Percentiles rank a stretch among this genome's conserved stretches.
These are phyloP conservation scores for Syncephalis plumigaleata DNA, from an alignment of 371 early-diverging fungal genomes.

Conservation along the genomic window DNA sequence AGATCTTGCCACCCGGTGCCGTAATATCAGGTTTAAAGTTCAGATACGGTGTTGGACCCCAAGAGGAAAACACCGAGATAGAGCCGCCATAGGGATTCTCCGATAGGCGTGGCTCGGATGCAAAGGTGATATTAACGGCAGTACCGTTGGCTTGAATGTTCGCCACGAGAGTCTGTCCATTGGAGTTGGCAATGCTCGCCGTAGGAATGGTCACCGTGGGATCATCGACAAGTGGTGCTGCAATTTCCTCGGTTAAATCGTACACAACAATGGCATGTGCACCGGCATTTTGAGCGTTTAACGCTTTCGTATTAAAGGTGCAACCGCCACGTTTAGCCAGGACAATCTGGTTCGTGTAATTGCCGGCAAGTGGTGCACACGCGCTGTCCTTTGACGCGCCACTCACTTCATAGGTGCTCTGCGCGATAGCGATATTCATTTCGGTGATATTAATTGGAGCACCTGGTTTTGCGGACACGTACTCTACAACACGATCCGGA, in stretches of 20 bases:
- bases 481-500: slow-evolving; percentile 2
- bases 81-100: slow-evolving; percentile 19
- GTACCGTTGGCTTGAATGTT: neutral
- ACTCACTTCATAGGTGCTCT: neutral
- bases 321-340: slow-evolving; percentile 43
- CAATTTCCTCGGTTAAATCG: slow-evolving; percentile 16
- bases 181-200: slow-evolving; percentile 7
- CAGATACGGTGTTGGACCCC: slow-evolving; percentile 49
- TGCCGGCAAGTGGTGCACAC: too few species aligned
- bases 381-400: slow-evolving; percentile 6
- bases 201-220: slow-evolving; percentile 10
- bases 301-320: slow-evolving; percentile 21
- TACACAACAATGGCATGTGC: slow-evolving; percentile 36
- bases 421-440: neutral
- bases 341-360: slow-evolving; percentile 23
- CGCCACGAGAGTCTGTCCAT: too few species aligned
- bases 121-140: neutral
- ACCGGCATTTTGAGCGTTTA: slow-evolving; percentile 33
- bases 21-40: slow-evolving; percentile 50
- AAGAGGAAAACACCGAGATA: slow-evolving; percentile 33
- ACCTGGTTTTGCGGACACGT: neutral
- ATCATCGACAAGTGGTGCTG: slow-evolving; percentile 11
- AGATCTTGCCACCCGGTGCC: slow-evolving; percentile 56
- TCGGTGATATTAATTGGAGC: too few species aligned
- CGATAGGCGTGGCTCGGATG: slow-evolving; percentile 1